Conservation (phyloP, 1,284 basidiomycete genomes). For the Apiotrichum brassicae region DNA sequence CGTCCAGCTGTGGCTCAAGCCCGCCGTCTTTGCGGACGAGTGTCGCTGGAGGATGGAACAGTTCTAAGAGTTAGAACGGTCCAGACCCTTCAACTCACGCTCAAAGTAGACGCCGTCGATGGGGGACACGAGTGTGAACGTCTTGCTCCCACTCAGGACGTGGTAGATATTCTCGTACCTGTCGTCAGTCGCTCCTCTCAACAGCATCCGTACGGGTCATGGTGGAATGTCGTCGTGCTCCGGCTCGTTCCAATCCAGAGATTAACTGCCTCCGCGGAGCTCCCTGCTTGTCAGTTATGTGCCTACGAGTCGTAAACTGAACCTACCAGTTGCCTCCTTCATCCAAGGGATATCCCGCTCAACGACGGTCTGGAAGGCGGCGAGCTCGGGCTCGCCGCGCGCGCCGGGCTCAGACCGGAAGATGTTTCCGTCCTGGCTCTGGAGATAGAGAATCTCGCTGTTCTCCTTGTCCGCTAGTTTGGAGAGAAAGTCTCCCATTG, state of each 20-base stretch:
- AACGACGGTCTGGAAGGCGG: slow-evolving; percentile 57
- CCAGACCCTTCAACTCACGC: slow-evolving; percentile 51
- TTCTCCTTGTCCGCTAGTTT: neutral
- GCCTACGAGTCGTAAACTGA: no score
- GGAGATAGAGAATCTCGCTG: slow-evolving; percentile 70
- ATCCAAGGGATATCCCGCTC: slow-evolving; percentile 65
- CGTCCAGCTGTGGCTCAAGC: slow-evolving; percentile 13
- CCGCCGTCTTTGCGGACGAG: slow-evolving; percentile 17
- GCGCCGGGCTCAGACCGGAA: slow-evolving; percentile 46
- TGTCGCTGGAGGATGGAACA: slow-evolving; percentile 33
- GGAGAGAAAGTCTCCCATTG: slow-evolving; percentile 56
- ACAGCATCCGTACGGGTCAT: slow-evolving; percentile 47
- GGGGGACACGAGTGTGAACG: slow-evolving; percentile 76
- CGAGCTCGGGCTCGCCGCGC: slow-evolving; percentile 55
- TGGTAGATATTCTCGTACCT: slow-evolving; percentile 83
- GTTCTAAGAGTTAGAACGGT: no score
- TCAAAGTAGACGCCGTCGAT: slow-evolving; percentile 74
- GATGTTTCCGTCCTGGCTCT: slow-evolving; percentile 86
- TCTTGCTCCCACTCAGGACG: slow-evolving; percentile 73
- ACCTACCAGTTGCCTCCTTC: slow-evolving; percentile 66
- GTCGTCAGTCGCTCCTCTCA: neutral
- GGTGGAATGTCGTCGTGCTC: slow-evolving; percentile 77
- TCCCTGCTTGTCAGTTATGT: slow-evolving; percentile 48
- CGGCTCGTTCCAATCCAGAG: slow-evolving; percentile 75
- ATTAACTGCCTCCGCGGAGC: slow-evolving; percentile 76